phyloP scores from a whole-genome alignment of 371 early-diverging fungal species.

The Apophysomyces elegans region DNA sequence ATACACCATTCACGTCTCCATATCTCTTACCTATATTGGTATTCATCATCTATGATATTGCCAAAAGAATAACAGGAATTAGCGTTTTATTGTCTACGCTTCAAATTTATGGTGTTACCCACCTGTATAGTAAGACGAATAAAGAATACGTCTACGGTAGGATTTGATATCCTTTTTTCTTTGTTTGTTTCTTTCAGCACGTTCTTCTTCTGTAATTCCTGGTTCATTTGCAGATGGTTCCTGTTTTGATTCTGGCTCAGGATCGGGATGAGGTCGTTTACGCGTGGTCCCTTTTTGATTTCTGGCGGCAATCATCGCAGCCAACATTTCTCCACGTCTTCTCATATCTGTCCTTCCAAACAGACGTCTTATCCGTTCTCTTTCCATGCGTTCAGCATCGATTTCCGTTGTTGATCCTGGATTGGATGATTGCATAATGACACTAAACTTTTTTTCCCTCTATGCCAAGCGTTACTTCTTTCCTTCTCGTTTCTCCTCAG shows the following conservation, averaged over 20 bases:
- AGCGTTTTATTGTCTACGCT: not conserved
- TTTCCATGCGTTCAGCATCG: slow-evolving; percentile 1
- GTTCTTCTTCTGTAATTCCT: slow-evolving; percentile 11
- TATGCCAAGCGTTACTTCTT: not conserved
- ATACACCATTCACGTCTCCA: not conserved
- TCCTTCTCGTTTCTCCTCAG: not conserved
- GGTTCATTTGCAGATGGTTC: not conserved
- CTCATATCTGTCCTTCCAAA: slow-evolving; percentile 16
- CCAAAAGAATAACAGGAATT: too few relatives aligned
- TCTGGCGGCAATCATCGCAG: slow-evolving; percentile 1
- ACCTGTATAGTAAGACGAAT: slow-evolving; percentile 19
- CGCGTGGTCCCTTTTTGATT: slow-evolving; percentile 10
- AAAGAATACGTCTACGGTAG: slow-evolving; percentile 8
- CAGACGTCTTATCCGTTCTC: slow-evolving; percentile 6
- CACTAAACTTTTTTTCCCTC: not conserved
- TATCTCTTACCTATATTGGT: slow-evolving; percentile 17
- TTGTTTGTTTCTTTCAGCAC: slow-evolving; percentile 13
- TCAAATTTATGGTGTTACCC: not conserved
- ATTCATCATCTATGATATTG: slow-evolving; percentile 17
- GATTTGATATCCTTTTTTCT: slow-evolving; percentile 16
- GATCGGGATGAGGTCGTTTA: slow-evolving; percentile 8
- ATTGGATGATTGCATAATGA: slow-evolving; percentile 2
- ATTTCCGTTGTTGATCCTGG: not conserved
- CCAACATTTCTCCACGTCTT: slow-evolving; percentile 8
- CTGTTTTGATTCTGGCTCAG: slow-evolving; percentile 4